Evolutionary conservation across 2,329 filamentous ascomycete genomes (phyloP), one percentile per base, ranked within the genome.

Genomic region (Camillea tinctor): DNA sequence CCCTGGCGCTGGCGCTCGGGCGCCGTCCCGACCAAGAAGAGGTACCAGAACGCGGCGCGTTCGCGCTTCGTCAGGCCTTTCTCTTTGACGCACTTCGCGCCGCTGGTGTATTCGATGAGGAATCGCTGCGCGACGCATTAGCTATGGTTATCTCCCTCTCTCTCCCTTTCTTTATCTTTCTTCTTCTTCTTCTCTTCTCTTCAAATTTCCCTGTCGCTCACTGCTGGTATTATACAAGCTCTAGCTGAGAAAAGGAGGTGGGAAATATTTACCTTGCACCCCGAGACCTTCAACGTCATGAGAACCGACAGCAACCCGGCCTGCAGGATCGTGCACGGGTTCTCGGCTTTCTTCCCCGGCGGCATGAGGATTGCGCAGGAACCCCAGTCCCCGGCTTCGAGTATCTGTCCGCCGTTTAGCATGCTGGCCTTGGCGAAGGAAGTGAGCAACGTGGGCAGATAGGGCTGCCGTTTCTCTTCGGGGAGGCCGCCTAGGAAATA

Each of bases 401-500:
- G 24, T 22, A 64, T 56, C 4, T 56, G 11, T 15, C 60, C 62
- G 1, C 48, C 26, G 30, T 62, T 64, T 13, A 64, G 20, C 13
- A 22, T 24, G 11, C 30, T 22, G 5, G 57, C 60, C 30, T 60
- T 62, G 3, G 60, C 4, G 6, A 62, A 50, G 11, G n/a, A 30
- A 4, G 19, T 23, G n/a, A 62, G 48, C 36, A 60, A 44, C 15
- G 21, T 9, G 11, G 53, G 40, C 9, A 57, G 55, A 20, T 21
- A 54, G 0, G 30, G 19, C 21, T 26, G 48, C 19, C 60, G 54
- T 22, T 58, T 52, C 20, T 60, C 52, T 17, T 59, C 48, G 4
- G 62, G 56, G 15, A 62, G 23, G 11, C 52, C 57, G 19, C 52
- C 57, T 57, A 64, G 54, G 8, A 64, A 59, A 40, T 60, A 62